A percentile compares a stretch with the other conserved stretches of the same genome.
These are phyloP conservation scores for Solanum chaucha DNA, from an alignment of 257 asterid genomes.

Conservation along the genomic window DNA sequence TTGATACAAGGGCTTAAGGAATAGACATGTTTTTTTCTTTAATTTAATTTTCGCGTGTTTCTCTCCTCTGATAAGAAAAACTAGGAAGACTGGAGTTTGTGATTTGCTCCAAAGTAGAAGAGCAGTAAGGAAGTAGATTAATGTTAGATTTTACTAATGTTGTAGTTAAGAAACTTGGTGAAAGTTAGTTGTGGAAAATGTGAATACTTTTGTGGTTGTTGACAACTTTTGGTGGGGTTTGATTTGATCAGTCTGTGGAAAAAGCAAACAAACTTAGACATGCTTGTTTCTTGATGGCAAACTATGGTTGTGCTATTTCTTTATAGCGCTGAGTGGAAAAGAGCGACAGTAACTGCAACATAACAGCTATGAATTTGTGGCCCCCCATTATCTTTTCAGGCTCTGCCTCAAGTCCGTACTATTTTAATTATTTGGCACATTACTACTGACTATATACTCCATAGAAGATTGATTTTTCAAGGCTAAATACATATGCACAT, in stretches of 20 bases:
- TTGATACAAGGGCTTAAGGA: not conserved
- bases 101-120: not conserved
- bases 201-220: conserved; percentile 19
- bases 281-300: conserved; percentile 28
- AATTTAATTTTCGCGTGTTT: not conserved
- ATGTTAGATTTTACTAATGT: not conserved
- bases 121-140: conserved; percentile 5
- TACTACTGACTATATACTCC: not conserved
- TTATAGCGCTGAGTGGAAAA: not conserved
- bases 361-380: not conserved
- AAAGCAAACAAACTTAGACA: conserved; percentile 8
- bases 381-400: not conserved
- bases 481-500: not conserved
- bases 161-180: not conserved
- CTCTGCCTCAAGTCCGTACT: not conserved
- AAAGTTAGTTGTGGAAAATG: conserved; percentile 7
- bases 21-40: not conserved
- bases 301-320: not conserved
- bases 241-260: not conserved
- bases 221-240: conserved; percentile 13
- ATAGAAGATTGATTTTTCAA: not conserved
- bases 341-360: not conserved
- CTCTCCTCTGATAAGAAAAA: not conserved
- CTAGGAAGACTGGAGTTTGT: not conserved
- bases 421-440: not conserved